These are phyloP conservation scores for Colletotrichum chlorophyti DNA, from an alignment of 2,329 filamentous ascomycete species.

Conservation along the genomic window DNA sequence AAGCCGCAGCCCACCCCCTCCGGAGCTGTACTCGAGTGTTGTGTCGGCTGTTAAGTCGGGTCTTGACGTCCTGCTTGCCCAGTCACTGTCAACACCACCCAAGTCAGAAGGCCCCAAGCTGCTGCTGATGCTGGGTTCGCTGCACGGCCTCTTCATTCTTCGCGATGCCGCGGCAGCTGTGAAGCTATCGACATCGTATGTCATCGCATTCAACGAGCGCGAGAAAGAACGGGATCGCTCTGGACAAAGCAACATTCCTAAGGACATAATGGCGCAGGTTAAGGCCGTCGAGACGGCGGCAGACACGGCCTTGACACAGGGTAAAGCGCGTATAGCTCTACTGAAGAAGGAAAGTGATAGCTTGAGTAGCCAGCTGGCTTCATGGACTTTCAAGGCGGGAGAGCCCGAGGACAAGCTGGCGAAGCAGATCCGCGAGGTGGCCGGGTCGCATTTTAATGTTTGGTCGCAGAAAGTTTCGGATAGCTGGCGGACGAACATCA, in stretches of 20 bases:
- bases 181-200: slow-evolving; percentile 40
- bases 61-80: slow-evolving; percentile 35
- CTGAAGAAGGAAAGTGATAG: slow-evolving; percentile 39
- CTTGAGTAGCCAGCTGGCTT: slow-evolving; percentile 35
- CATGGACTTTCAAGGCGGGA: slow-evolving; percentile 36
- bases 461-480: slow-evolving; percentile 32
- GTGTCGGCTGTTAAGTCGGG: slow-evolving; percentile 31
- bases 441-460: slow-evolving; percentile 7
- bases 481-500: slow-evolving; percentile 33
- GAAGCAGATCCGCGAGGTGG: slow-evolving; percentile 14
- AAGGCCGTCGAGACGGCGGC: slow-evolving; percentile 42
- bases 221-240: slow-evolving; percentile 48
- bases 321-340: slow-evolving; percentile 36
- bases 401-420: slow-evolving; percentile 16
- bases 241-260: slow-evolving; percentile 44
- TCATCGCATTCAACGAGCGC: slow-evolving; percentile 43
- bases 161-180: slow-evolving; percentile 45
- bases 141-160: slow-evolving; percentile 45
- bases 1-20: background rate
- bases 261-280: slow-evolving; percentile 42
- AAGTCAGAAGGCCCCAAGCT: slow-evolving; percentile 15
- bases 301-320: slow-evolving; percentile 40
- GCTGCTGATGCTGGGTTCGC: slow-evolving; percentile 37
- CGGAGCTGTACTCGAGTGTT: slow-evolving; percentile 9
- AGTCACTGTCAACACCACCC: slow-evolving; percentile 14